These are phyloP conservation scores for Hypoxylon trugodes DNA, from an alignment of 495 filamentous ascomycete species.

Conservation along the genomic window DNA sequence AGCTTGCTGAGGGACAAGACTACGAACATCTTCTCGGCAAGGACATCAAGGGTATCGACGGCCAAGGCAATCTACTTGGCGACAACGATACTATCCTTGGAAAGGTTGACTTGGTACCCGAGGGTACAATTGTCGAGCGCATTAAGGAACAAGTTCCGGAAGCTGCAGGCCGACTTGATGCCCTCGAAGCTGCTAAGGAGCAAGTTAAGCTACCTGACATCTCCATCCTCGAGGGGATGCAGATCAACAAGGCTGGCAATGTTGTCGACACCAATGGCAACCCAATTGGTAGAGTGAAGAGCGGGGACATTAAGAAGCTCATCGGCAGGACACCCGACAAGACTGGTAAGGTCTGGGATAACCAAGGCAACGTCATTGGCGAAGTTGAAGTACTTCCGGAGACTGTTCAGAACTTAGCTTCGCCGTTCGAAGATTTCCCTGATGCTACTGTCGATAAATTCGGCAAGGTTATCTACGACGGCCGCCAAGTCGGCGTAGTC, in stretches of 20 bases:
- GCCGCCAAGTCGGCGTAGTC: slow-evolving; percentile 70
- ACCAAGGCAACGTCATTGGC: slow-evolving; percentile 75
- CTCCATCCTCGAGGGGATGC: slow-evolving; percentile 69
- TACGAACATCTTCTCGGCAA: slow-evolving; percentile 71
- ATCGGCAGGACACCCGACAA: slow-evolving; percentile 72
- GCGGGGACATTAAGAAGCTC: slow-evolving; percentile 73
- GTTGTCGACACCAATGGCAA: slow-evolving; percentile 75
- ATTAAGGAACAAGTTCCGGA: slow-evolving; percentile 62
- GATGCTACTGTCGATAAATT: slow-evolving; percentile 73
- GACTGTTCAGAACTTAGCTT: slow-evolving; percentile 63
- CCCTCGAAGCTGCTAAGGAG: slow-evolving; percentile 65
- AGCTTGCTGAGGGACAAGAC: slow-evolving; percentile 70
- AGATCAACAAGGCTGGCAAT: slow-evolving; percentile 81
- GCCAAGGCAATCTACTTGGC: slow-evolving; percentile 74
- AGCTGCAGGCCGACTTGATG: slow-evolving; percentile 47
- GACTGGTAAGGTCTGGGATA: slow-evolving; percentile 79
- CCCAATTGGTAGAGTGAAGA: slow-evolving; percentile 71
- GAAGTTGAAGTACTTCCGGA: slow-evolving; percentile 79
- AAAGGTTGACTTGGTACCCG: slow-evolving; percentile 65
- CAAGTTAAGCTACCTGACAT: slow-evolving; percentile 59
- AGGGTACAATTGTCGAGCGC: slow-evolving; percentile 33
- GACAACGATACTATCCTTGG: slow-evolving; percentile 74
- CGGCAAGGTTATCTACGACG: slow-evolving; percentile 78
- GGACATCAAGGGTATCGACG: slow-evolving; percentile 75
- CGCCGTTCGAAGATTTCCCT: slow-evolving; percentile 79